Percentiles rank a stretch among this genome's conserved stretches.
Conservation (phyloP, 495 filamentous ascomycete species). For the Trichoderma virens region DNA sequence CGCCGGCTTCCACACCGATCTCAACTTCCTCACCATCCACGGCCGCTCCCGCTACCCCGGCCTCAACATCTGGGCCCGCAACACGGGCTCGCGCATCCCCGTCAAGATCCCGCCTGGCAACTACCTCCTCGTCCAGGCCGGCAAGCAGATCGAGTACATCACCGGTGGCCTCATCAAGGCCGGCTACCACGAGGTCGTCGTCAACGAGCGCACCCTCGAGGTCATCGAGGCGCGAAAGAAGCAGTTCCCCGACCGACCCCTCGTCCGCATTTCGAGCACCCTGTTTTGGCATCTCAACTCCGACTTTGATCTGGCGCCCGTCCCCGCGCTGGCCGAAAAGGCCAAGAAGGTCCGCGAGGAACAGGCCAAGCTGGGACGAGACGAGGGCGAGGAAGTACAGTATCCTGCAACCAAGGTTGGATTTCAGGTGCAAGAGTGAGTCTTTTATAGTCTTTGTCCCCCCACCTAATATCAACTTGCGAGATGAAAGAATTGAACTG, state of each 20-base stretch:
- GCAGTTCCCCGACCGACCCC: constrained; percentile 33
- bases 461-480: too few relatives aligned
- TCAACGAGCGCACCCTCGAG: constrained; percentile 36
- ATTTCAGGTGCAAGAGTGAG: constrained; percentile 39
- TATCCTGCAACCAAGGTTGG: constrained; percentile 41
- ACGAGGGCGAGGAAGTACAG: constrained; percentile 37
- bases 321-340: constrained; percentile 28
- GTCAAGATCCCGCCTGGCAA: constrained; percentile 41
- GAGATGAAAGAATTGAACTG: too few relatives aligned
- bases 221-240: constrained; percentile 26
- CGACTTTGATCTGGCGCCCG: constrained; percentile 37
- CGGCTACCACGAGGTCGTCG: constrained; percentile 46
- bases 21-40: constrained; percentile 50
- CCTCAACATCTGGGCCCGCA: constrained; percentile 47
- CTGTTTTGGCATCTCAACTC: constrained; percentile 45
- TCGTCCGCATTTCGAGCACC: constrained; percentile 40
- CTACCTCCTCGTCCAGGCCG: constrained; percentile 43
- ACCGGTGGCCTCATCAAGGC: constrained; percentile 46
- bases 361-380: constrained; percentile 33
- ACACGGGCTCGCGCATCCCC: constrained; percentile 41
- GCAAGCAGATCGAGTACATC: constrained; percentile 47
- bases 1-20: constrained; percentile 46
- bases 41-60: constrained; percentile 46
- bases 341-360: constrained; percentile 30
- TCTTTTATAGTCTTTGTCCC: too few relatives aligned